Percentiles rank a stretch among this genome's conserved stretches.
Evolutionary conservation across 306 rosid species (phyloP).

Genomic region (Quercus robur): DNA sequence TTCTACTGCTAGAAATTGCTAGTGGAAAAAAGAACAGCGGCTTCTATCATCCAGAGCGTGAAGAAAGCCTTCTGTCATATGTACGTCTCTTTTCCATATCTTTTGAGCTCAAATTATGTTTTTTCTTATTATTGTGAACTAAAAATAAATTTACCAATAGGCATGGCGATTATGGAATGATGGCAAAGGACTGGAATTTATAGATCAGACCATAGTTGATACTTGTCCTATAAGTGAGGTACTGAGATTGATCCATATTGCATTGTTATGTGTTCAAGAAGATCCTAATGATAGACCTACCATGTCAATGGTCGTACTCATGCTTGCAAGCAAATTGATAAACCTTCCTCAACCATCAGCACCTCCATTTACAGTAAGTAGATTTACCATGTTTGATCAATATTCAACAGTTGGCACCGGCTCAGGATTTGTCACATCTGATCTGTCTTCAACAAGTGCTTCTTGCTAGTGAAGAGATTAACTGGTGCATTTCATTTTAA

Average conservation of each 20-base stretch:
- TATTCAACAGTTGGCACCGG: not conserved
- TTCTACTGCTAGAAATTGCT: conserved; percentile 17
- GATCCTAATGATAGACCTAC: conserved; percentile 26
- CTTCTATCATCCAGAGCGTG: not conserved
- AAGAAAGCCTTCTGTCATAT: not conserved
- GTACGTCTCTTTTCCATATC: not conserved
- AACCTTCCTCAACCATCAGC: conserved; percentile 17
- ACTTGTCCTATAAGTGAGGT: conserved; percentile 13
- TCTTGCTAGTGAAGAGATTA: not conserved
- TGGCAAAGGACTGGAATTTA: conserved; percentile 17
- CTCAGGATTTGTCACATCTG: not conserved
- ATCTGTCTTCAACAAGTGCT: not conserved
- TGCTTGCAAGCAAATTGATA: conserved; percentile 21
- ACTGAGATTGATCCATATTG: conserved; percentile 38
- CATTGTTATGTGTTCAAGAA: conserved; percentile 35
- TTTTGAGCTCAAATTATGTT: not conserved
- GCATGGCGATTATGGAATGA: conserved; percentile 28
- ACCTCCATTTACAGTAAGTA: conserved; percentile 28
- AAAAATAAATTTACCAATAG: conserved; percentile 18
- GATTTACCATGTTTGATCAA: not conserved
- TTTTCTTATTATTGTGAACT: not conserved
- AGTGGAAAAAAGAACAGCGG: conserved; percentile 3
- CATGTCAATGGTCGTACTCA: conserved; percentile 25
- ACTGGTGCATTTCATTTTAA: not conserved
- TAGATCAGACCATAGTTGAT: conserved; percentile 14